These are phyloP conservation scores for Globisporangium takayamanum DNA, from an alignment of 352 stramenopile species.

Conservation along the genomic window DNA sequence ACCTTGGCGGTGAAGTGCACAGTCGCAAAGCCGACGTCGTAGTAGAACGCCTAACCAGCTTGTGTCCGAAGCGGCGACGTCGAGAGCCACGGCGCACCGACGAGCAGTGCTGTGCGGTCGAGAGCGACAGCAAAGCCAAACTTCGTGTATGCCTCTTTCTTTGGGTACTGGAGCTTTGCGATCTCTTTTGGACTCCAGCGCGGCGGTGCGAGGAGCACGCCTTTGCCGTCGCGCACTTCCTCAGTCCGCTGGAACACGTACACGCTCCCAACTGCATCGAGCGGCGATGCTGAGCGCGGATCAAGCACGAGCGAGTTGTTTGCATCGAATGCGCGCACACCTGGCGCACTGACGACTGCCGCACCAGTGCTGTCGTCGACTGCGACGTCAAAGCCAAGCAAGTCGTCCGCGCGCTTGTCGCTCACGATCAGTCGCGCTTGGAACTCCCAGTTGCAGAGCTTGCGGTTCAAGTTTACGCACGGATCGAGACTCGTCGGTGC, in stretches of 20 bases:
- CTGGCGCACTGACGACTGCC: constrained; percentile 74
- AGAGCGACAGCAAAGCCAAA: constrained; percentile 53
- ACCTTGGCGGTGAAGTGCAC: constrained; percentile 50
- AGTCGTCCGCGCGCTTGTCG: constrained; percentile 84
- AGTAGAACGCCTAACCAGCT: constrained; percentile 57
- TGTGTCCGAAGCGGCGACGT: constrained; percentile 28
- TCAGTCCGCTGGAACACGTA: constrained; percentile 62
- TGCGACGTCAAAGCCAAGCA: constrained; percentile 83
- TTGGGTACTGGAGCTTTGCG: constrained; percentile 69
- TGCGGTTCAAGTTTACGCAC: constrained; percentile 57
- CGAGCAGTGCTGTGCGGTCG: constrained; percentile 46
- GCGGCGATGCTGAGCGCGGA: constrained; percentile 14
- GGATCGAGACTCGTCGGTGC: constrained; percentile 40
- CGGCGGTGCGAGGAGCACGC: constrained; percentile 47
- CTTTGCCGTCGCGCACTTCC: constrained; percentile 64
- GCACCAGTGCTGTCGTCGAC: constrained; percentile 79
- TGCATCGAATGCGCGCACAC: constrained; percentile 65
- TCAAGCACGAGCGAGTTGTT: constrained; percentile 71
- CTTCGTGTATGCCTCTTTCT: constrained; percentile 48
- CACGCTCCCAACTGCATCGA: constrained; percentile 50
- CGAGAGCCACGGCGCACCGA: constrained; percentile 54
- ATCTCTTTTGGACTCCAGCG: constrained; percentile 69
- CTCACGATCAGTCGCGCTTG: constrained; percentile 82
- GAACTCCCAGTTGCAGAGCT: constrained; percentile 83
- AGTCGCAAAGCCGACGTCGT: constrained; percentile 46